A percentile compares a stretch with the other conserved stretches of the same genome.
Conservation (phyloP, 306 rosid genomes). For the Aeschynomene evenia region DNA sequence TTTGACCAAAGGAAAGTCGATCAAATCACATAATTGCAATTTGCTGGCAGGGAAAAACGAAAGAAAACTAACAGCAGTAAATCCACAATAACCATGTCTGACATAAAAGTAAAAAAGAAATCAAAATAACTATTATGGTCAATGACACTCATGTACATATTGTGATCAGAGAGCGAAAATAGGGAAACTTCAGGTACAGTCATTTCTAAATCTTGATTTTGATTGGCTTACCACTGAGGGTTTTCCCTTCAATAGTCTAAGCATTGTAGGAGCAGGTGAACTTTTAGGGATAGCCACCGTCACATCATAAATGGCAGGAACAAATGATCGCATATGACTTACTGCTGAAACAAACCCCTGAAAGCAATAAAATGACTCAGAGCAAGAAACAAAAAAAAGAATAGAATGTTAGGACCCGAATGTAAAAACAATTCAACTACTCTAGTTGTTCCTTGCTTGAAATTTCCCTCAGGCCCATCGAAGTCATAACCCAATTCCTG, state of each 20-base stretch:
- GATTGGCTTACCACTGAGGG: conserved; percentile 77
- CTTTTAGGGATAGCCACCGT: conserved; percentile 80
- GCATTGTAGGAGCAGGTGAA: conserved; percentile 86
- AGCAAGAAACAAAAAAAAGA: not conserved
- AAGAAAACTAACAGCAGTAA: not conserved
- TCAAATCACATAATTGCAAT: not conserved
- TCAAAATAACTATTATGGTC: not conserved
- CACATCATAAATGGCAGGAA: conserved; percentile 80
- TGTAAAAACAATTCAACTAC: not conserved
- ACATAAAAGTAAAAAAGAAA: not conserved
- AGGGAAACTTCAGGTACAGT: conserved; percentile 2
- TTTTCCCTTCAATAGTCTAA: conserved; percentile 86
- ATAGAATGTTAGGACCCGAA: not conserved
- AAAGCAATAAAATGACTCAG: conserved; percentile 25
- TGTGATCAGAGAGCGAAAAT: not conserved
- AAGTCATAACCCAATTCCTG: not conserved
- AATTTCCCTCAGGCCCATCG: not conserved
- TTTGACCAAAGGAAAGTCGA: not conserved
- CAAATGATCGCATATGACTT: conserved; percentile 84
- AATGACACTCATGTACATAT: not conserved
- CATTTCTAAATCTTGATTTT: conserved; percentile 23
- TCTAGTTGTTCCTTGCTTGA: not conserved
- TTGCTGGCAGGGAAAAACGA: not conserved
- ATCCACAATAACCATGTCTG: not conserved
- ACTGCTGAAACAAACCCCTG: conserved; percentile 95